Evolutionary conservation across 176 grass and related monocot genomes (phyloP), one percentile per base, ranked within the genome.

Genomic region (Hsuehochloa calcarea): DNA sequence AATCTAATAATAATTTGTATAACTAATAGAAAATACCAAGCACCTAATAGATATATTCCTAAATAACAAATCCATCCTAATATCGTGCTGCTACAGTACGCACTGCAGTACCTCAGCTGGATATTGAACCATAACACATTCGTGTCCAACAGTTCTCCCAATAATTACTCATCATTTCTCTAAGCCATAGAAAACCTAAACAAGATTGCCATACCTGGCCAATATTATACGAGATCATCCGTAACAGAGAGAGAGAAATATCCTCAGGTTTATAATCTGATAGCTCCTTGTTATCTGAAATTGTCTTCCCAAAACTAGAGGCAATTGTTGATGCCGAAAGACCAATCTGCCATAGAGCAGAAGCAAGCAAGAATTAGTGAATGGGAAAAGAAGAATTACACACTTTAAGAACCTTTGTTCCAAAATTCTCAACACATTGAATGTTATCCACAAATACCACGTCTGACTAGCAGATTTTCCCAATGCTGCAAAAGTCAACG

Each of bases 141-240:
- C 39, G 23, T 85, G 20, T 68, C 22, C 67, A 27, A 77, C 55
- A 77, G 55, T 37, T 77, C 55, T 65, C 14, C 10, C 59, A 67
- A 23, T 68, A 44, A 20, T 5, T 64, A 80, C 51, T 80, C 47
- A 68, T 22, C 12, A 20, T 68, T 74, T 80, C 39, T 39, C 39
- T 58, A n/a, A 65, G 34, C 11, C 79, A 51, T 70, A 39, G 41
- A 40, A 80, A 12, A 69, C 22, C 34, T 80, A 45, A 27, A 85
- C 25, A 87, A 89, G 17, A 82, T 45, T 74, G 82, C 63, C 64
- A 65, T 88, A 95, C 96, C 96, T 98, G 96, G 5, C 96, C 96
- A 83, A 98, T 98, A 79, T 98, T 98, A 72, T 98, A 98, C 74
- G 96, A 98, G 82, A 98, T 95, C 96, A 98, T 98, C 77, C 96